phyloP scores from a whole-genome alignment of 495 filamentous ascomycete genomes.

The Xylaria nigripes region DNA sequence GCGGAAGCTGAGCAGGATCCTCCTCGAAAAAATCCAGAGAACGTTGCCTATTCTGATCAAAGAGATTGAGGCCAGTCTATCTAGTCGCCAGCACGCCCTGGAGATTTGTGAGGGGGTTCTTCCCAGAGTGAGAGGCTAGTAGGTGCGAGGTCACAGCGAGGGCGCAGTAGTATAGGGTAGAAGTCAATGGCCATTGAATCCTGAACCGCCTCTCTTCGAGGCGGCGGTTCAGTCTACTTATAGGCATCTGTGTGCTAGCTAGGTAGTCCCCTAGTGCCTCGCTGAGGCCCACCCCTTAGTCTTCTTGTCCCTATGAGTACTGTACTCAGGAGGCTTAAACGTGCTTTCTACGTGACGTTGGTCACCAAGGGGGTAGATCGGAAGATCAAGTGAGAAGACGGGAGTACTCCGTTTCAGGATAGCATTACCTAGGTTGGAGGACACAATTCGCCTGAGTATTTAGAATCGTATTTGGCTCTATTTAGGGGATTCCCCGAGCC shows the following conservation, averaged over 20 bases:
- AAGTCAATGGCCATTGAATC: too few species aligned
- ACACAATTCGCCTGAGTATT: not conserved
- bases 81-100: conserved; percentile 6
- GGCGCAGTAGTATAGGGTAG: too few species aligned
- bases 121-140: not conserved
- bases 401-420: not conserved
- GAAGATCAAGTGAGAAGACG: conserved; percentile 13
- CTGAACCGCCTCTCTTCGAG: too few species aligned
- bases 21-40: conserved; percentile 24
- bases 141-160: too few species aligned
- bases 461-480: not conserved
- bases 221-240: too few species aligned
- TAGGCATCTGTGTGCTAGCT: too few species aligned
- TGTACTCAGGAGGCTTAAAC: conserved; percentile 15
- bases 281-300: too few species aligned
- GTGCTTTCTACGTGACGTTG: conserved; percentile 17
- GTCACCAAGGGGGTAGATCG: conserved; percentile 13
- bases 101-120: conserved; percentile 17
- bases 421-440: not conserved
- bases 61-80: conserved; percentile 24
- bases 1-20: conserved; percentile 23
- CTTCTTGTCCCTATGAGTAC: too few species aligned
- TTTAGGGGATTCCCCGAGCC: not conserved
- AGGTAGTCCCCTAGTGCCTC: too few species aligned
- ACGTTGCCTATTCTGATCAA: conserved; percentile 25